Percentiles rank a stretch among this genome's conserved stretches.
These are phyloP conservation scores for Hypomyces perniciosus DNA, from an alignment of 2,329 filamentous ascomycete genomes.

Conservation along the genomic window DNA sequence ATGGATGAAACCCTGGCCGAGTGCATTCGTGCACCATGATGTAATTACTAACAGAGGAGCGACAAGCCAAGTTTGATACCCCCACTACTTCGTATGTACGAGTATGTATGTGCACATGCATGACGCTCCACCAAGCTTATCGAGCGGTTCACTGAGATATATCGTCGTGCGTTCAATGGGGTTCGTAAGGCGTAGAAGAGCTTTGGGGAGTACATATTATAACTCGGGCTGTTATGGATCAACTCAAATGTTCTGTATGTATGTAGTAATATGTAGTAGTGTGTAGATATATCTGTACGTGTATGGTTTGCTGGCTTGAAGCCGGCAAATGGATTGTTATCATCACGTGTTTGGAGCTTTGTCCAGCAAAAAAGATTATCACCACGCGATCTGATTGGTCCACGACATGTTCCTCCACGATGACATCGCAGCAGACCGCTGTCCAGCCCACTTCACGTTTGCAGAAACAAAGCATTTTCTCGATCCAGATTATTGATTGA, in stretches of 20 bases:
- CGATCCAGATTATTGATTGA: not conserved
- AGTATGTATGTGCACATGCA: not conserved
- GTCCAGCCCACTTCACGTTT: constrained; percentile 1
- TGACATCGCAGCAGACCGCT: constrained; percentile 7
- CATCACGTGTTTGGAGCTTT: constrained; percentile 8
- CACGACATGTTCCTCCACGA: not conserved
- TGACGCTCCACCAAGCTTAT: not conserved
- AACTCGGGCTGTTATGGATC: not conserved
- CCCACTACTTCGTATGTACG: not conserved
- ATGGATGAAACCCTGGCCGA: not conserved
- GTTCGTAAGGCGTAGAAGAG: no score
- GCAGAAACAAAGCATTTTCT: constrained; percentile 6
- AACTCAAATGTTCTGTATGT: not conserved
- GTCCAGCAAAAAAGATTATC: not conserved
- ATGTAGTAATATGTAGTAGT: not conserved
- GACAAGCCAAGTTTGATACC: no score
- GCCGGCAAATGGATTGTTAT: not conserved
- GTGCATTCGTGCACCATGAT: no score
- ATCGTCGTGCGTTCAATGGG: no score
- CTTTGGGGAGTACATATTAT: no score
- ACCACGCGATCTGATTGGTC: constrained; percentile 2
- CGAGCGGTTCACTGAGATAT: no score
- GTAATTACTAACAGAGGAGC: no score
- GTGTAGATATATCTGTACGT: not conserved
- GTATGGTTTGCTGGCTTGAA: not conserved